phyloP scores from a whole-genome alignment of 768 basidiomycete species.

The Podaxis sp. region DNA sequence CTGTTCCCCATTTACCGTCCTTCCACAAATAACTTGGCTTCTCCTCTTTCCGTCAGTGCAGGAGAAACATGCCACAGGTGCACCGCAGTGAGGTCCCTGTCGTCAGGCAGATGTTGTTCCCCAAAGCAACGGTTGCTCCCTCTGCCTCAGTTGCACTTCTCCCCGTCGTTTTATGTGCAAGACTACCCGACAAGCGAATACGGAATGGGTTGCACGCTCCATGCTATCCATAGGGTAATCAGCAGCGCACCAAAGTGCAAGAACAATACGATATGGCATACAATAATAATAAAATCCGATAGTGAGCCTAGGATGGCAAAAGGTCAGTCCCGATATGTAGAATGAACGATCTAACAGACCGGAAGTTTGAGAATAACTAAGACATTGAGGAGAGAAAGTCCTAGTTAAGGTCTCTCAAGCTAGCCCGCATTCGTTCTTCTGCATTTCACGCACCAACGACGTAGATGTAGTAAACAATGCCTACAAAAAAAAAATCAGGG shows the following conservation, averaged over 20 bases:
- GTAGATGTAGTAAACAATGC: conserved; percentile 3
- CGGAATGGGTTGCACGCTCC: background rate
- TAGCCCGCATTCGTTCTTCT: too few relatives aligned
- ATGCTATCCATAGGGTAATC: background rate
- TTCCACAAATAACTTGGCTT: too few relatives aligned
- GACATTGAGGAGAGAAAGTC: conserved; percentile 7
- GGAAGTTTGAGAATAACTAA: background rate
- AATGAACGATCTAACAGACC: background rate
- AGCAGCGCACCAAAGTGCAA: background rate
- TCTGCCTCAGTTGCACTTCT: too few relatives aligned
- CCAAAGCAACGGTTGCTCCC: too few relatives aligned
- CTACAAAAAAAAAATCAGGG: background rate
- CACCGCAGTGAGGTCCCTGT: too few relatives aligned
- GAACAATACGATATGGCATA: background rate
- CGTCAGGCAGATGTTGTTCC: too few relatives aligned
- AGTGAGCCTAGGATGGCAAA: background rate
- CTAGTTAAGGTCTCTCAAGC: background rate
- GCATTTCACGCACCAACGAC: background rate
- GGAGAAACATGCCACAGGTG: too few relatives aligned
- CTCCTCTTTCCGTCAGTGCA: too few relatives aligned
- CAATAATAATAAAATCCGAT: background rate
- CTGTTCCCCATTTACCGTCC: too few relatives aligned
- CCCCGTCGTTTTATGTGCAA: conserved; percentile 5
- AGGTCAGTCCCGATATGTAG: background rate
- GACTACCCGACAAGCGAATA: conserved; percentile 3